Evolutionary conservation across 495 filamentous ascomycete genomes (phyloP), one percentile per base, ranked within the genome.

Genomic region (Penicillium flavigenum): DNA sequence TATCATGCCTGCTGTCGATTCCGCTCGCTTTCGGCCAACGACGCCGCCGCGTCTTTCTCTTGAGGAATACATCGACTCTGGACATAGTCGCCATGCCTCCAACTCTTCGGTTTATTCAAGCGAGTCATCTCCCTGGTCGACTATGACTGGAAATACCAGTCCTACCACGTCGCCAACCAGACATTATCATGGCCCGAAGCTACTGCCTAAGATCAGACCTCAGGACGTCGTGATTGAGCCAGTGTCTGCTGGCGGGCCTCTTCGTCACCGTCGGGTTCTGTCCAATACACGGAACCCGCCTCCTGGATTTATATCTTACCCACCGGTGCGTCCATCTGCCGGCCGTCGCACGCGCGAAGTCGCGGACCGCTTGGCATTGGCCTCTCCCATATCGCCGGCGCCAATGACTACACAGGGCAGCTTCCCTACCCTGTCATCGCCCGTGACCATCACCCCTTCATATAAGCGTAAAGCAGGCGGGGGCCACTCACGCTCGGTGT

Each of bases 191-290:
- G 92, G 90, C 12, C 90, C 91, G 34, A 76, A 88, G 27, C 81
- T 97, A 51, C 79, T 97, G 27, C 92, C 92, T 56, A 92, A 89
- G 79, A 90, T 96, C 73, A 83, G 92, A 47, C 83, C 83, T 57
- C 90, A 95, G 70, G 92, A 96, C 75, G 87, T 92, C 75, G 78
- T 85, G 51, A 81, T 92, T 57, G 81, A 87, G 58, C 79, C 81
- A 14, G 65, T 73, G 20, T 74, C 75, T 47, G 54, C 65, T 26
- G 60, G 61, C 20, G 75, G 73, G 17, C 75, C 76, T 31, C 73
- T 72, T 27, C 74, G 78, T 41, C 81, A 84, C 61, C 76, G 77
- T 48, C 75, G 81, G 56, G 81, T 84, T 27, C 68, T 81, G 27
- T 88, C 86, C 3, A 81, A 76, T 53, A 80, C 83, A 6, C 76